Base-by-base conservation (phyloP, 192 early-diverging fungal genomes). In the Umbelopsis sp. region DNA sequence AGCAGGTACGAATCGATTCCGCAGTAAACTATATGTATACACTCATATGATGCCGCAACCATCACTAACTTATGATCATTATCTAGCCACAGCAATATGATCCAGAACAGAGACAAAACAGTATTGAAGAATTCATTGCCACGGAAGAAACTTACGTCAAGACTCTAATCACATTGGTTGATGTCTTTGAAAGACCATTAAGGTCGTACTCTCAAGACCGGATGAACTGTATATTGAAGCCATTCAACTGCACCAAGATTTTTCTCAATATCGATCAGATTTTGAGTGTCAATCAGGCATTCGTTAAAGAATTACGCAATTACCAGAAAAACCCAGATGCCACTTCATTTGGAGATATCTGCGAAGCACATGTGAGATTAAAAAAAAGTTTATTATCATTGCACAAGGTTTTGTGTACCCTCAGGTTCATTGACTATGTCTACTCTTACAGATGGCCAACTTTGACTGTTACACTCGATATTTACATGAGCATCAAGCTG, bases 121-220 rank as follows among this genome's bases (percentile, higher is more conserved):
- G 82, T 35, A 84, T 89, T 49, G 77, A 84, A 67, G 88, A 90
- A 71, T 80, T 90, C 72, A 84, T 87, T 41, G 66, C 72, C 2
- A 90, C 87, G 9, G 88, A 90, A 71, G 76, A 82, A 64, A 87
- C 85, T 67, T 90, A 90, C 69, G 84, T 90, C 18, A 79, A 88
- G 37, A 84, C 82, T 52, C 68, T 90, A 52, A 74, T 81, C n/a
- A 81, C 81, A 46, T 66, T 87, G 4, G 80, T 87, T 18, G 76
- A 81, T 67, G 74, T 84, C 48, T 85, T 88, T 67, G 84, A 72
- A 0, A 81, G 80, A 49, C 88, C 88, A 12, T 73, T 90, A 68
- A 75, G 79, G 50, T 78, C 80, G 15, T 81, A 77, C 1, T 81
- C 83, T 12, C 84, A 81, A 35, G 49, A 61, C 45, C 74, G 73